Percentiles rank a stretch among this genome's conserved stretches.
These are phyloP conservation scores for Cicer pinnatifidum DNA, from an alignment of 306 rosid genomes.

Conservation along the genomic window DNA sequence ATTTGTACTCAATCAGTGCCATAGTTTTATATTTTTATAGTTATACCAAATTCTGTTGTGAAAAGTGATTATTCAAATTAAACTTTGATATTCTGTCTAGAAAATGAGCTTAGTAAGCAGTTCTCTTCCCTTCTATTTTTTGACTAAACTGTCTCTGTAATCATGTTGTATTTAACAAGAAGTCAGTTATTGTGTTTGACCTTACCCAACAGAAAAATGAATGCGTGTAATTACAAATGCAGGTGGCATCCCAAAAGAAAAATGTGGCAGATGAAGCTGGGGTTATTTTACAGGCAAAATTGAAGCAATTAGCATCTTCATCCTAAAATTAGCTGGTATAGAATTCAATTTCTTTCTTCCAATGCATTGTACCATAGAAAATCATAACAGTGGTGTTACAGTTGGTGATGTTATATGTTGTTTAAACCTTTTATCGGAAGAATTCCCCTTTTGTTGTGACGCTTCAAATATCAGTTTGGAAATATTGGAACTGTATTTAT, in stretches of 20 bases:
- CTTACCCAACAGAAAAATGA: constrained; percentile 15
- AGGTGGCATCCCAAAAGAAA: constrained; percentile 91
- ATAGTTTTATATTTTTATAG: neutral
- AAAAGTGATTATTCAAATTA: neutral
- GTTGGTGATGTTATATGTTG: constrained; percentile 37
- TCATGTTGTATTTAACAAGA: neutral
- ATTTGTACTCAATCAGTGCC: neutral
- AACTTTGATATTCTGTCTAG: neutral
- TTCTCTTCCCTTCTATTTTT: neutral
- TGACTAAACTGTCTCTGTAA: neutral
- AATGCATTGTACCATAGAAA: constrained; percentile 45
- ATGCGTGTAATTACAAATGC: constrained; percentile 47
- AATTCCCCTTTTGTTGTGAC: neutral
- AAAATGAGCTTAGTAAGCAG: neutral
- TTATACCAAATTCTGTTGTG: neutral
- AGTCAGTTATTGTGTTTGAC: neutral
- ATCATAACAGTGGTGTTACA: constrained; percentile 30
- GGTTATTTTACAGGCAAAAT: constrained; percentile 68
- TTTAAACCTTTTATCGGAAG: neutral
- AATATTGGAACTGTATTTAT: constrained; percentile 29
- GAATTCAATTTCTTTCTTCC: constrained; percentile 35
- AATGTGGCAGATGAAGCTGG: constrained; percentile 73
- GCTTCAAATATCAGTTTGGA: constrained; percentile 16
- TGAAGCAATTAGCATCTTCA: constrained; percentile 73
- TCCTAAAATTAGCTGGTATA: constrained; percentile 44